Percentiles rank a stretch among this genome's conserved stretches.
phyloP scores from a whole-genome alignment of 164 flowering plant genomes.

The Magnolia sinica region DNA sequence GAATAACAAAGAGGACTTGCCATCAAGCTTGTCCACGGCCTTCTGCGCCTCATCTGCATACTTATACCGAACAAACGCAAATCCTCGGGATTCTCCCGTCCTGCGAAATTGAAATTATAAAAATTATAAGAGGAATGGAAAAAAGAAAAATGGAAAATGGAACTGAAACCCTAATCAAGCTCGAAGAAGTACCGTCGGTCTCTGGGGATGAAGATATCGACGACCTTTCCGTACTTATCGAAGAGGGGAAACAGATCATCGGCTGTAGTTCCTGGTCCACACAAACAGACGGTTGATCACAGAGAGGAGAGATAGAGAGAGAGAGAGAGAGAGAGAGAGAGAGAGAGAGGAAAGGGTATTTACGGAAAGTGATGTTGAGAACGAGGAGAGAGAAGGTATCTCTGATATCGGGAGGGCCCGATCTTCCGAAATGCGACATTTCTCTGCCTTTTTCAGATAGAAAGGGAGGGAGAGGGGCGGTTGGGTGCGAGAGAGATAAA shows the following conservation, averaged over 20 bases:
- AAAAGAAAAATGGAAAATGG: background rate
- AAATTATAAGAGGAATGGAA: background rate
- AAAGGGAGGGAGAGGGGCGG: background rate
- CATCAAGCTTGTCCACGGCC: constrained; percentile 78
- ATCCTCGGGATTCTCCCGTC: constrained; percentile 80
- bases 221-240: constrained; percentile 92
- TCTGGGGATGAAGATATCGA: constrained; percentile 89
- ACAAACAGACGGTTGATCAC: background rate
- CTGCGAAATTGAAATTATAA: constrained; percentile 20
- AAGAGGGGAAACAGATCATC: constrained; percentile 92
- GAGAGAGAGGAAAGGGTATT: constrained; percentile 5
- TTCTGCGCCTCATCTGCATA: constrained; percentile 72
- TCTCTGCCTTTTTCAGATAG: background rate
- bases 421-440: constrained; percentile 97
- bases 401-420: constrained; percentile 93
- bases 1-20: constrained; percentile 19
- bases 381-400: constrained; percentile 97
- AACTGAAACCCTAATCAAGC: background rate
- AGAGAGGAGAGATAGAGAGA: background rate
- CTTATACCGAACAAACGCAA: constrained; percentile 75
- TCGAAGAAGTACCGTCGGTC: constrained; percentile 51
- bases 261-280: constrained; percentile 71
- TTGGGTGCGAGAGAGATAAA: background rate
- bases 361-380: constrained; percentile 98
- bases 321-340: background rate